Conservation (phyloP, 2,329 filamentous ascomycete species). For the Alternaria sp. region DNA sequence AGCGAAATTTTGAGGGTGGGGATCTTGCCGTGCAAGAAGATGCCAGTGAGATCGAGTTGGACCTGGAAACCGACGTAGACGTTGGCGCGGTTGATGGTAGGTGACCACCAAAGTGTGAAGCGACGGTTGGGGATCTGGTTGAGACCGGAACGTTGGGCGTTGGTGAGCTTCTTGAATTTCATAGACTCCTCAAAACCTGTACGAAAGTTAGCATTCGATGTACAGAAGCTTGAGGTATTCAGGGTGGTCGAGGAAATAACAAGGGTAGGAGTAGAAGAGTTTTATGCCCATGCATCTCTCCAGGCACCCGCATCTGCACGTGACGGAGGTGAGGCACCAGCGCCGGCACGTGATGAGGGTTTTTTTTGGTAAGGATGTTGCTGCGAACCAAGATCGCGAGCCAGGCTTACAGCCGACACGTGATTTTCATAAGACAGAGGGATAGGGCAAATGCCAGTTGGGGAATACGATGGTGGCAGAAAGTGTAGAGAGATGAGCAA, state of each 20-base stretch:
- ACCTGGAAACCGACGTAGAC: conserved; percentile 99
- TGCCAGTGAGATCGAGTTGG: conserved; percentile 94
- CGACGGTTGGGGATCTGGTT: conserved; percentile 99
- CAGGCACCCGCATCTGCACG: neutral
- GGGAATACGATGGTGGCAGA: neutral
- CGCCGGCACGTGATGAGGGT: neutral
- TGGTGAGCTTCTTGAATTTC: conserved; percentile 99
- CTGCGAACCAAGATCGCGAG: neutral
- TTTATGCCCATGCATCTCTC: neutral
- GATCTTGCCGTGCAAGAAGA: conserved; percentile 99
- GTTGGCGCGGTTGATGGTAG: conserved; percentile 90
- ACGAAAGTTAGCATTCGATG: conserved; percentile 23
- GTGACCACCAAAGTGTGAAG: conserved; percentile 97
- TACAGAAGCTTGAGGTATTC: neutral
- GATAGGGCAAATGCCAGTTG: neutral
- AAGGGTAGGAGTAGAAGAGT: neutral
- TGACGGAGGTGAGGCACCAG: neutral
- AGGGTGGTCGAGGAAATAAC: neutral
- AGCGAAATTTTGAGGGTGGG: conserved; percentile 96
- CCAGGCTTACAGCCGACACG: neutral
- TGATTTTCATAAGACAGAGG: neutral
- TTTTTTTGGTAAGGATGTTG: neutral
- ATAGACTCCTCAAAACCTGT: conserved; percentile 61
- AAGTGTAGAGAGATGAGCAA: neutral
- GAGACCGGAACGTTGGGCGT: conserved; percentile 93